These are phyloP conservation scores for Heliamphora exappendiculata DNA, from an alignment of 148 eudicot genomes.

Conservation along the genomic window DNA sequence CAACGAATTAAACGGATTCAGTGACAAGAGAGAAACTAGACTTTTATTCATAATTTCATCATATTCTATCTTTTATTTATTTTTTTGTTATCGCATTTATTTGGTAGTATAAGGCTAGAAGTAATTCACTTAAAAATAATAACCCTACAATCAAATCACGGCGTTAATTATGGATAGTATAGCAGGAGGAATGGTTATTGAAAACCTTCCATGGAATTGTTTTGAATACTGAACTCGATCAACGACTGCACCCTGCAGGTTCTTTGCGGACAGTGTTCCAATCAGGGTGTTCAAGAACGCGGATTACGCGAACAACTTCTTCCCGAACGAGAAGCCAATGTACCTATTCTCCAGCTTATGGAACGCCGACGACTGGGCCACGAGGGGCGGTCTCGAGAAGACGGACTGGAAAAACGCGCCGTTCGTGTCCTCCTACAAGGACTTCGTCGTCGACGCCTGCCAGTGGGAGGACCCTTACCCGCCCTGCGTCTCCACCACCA, in stretches of 20 bases:
- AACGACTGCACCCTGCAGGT: conserved; percentile 38
- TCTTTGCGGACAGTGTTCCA: conserved; percentile 71
- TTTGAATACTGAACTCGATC: neutral
- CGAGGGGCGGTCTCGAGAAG: conserved; percentile 82
- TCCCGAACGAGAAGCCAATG: conserved; percentile 90
- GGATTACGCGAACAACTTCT: conserved; percentile 65
- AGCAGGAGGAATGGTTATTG: too few relatives aligned
- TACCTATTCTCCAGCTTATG: conserved; percentile 94
- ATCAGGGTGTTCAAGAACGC: conserved; percentile 83
- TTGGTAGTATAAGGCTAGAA: too few relatives aligned
- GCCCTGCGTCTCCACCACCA: conserved; percentile 71
- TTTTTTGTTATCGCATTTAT: too few relatives aligned
- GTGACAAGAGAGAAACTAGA: too few relatives aligned
- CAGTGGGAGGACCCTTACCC: conserved; percentile 96
- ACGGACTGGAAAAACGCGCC: conserved; percentile 87
- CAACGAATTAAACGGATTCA: too few relatives aligned
- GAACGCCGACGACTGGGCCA: conserved; percentile 98
- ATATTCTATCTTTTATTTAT: too few relatives aligned
- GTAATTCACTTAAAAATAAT: too few relatives aligned
- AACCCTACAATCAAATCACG: too few relatives aligned
- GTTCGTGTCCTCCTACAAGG: conserved; percentile 85
- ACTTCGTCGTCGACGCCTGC: conserved; percentile 77
- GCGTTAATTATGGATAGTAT: too few relatives aligned
- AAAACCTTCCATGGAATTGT: neutral
- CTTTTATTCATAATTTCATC: too few relatives aligned